Base-by-base conservation (phyloP, 306 rosid genomes). In the Casuarina equisetifolia region DNA sequence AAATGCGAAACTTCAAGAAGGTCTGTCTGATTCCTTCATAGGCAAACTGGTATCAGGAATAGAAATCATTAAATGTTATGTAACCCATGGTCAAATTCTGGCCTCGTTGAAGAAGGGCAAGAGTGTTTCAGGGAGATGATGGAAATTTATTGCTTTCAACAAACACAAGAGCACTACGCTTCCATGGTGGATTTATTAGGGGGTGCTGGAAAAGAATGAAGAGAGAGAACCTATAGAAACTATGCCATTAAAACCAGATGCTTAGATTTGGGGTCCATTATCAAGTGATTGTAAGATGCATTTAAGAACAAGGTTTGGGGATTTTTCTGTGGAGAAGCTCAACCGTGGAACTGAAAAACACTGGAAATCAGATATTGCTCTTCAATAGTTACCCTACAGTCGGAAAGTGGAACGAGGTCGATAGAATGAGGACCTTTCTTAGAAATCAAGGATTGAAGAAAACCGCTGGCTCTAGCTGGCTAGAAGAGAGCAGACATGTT, bases 341-440 rank as follows among this genome's bases (percentile, higher is more conserved):
- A 20, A 75, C 78, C 9, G 87, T 87, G 84, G 97, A 92, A 78
- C 96, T 96, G 5, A 81, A 82, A 78, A 92, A 92, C 76, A 86
- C 93, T 51, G 97, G 93, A 71, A 92, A 92, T 80, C 89, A 90
- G 70, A 79, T 90, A 20, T 79, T 89, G 88, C 88, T 92, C 48
- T 88, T 96, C 4, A 92, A 92, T 87, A 87, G 90, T 83, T 87
- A 87, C 78, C 96, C 97, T 73, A 93, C 92, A 44, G 92, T 92
- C 16, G 97, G 97, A 53, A 90, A 82, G 75, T 92, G 94, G 97
- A 92, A 86, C 57, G 77, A 84, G 74, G 96, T 90, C 38, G 90
- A 91, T 45, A 85, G 82, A 82, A 83, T 92, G 94, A 90, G 96
- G 83, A 84, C 89, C 72, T 82, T 81, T 70, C 89, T 92, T 8